These are phyloP conservation scores for Scedosporium aurantiacum DNA, from an alignment of 2,329 filamentous ascomycete genomes.

Conservation along the genomic window DNA sequence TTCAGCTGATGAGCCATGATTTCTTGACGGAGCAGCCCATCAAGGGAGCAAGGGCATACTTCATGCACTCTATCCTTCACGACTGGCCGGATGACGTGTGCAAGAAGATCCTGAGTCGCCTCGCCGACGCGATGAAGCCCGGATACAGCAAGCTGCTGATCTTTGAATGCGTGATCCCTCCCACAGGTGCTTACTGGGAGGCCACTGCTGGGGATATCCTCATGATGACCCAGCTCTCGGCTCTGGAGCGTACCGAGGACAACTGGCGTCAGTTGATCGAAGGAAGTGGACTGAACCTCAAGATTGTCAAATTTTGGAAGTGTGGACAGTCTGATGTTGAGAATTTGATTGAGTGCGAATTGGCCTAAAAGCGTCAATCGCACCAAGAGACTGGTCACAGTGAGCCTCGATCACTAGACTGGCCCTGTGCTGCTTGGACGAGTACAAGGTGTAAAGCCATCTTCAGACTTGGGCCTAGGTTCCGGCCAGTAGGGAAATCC, in stretches of 20 bases:
- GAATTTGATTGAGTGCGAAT: conserved; percentile 13
- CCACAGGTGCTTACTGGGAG: conserved; percentile 18
- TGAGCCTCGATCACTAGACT: no score
- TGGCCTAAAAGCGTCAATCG: no score
- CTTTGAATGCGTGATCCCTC: conserved; percentile 21
- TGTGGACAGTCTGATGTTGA: conserved; percentile 9
- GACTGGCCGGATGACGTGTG: conserved; percentile 19
- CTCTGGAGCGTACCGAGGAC: conserved; percentile 12
- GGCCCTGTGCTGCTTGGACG: no score
- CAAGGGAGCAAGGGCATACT: conserved; percentile 23
- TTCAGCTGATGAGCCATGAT: conserved; percentile 22
- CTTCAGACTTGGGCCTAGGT: no score
- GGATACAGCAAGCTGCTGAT: conserved; percentile 23
- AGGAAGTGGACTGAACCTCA: conserved; percentile 8
- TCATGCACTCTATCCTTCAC: conserved; percentile 23
- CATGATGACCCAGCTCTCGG: conserved; percentile 17
- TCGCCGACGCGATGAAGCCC: conserved; percentile 17
- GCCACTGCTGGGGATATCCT: conserved; percentile 18
- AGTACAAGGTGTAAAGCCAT: no score
- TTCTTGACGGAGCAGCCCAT: conserved; percentile 19
- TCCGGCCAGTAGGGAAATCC: no score
- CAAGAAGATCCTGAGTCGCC: conserved; percentile 16
- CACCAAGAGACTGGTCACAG: no score
- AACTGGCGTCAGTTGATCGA: conserved; percentile 12
- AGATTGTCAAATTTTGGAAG: conserved; percentile 14